A percentile compares a stretch with the other conserved stretches of the same genome.
Evolutionary conservation across 371 early-diverging fungal genomes (phyloP).

Genomic region (Mortierella sp.): DNA sequence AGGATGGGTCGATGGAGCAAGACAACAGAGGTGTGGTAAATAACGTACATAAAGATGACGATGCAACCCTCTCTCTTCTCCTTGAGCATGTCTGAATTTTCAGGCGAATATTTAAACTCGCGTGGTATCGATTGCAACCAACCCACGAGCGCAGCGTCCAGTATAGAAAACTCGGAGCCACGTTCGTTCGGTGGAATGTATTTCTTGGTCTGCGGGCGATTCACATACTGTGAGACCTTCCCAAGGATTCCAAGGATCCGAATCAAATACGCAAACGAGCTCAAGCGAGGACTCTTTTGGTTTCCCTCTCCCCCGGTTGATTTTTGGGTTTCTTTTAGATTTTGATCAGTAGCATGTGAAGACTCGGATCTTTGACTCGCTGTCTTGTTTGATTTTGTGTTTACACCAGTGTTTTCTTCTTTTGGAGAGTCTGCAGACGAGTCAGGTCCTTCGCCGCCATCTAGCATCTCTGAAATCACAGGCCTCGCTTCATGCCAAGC

Average conservation of each 20-base stretch:
- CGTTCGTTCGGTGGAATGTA: slow-evolving; percentile 57
- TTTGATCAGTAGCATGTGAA: background rate
- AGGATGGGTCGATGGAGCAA: slow-evolving; percentile 63
- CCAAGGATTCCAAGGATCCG: slow-evolving; percentile 59
- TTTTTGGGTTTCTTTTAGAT: background rate
- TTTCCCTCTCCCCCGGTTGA: background rate
- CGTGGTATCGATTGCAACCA: slow-evolving; percentile 62
- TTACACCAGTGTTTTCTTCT: background rate
- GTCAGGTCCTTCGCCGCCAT: slow-evolving; percentile 13
- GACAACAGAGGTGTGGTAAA: slow-evolving; percentile 64
- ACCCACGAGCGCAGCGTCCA: slow-evolving; percentile 60
- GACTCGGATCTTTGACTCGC: background rate
- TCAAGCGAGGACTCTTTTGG: slow-evolving; percentile 19
- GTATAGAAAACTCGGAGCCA: slow-evolving; percentile 60
- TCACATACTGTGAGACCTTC: slow-evolving; percentile 66
- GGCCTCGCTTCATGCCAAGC: slow-evolving; percentile 59
- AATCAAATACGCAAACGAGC: slow-evolving; percentile 56
- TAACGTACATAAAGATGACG: slow-evolving; percentile 57
- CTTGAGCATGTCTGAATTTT: slow-evolving; percentile 43
- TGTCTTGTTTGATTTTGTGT: slow-evolving; percentile 4
- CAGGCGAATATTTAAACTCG: slow-evolving; percentile 55
- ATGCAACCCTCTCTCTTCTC: slow-evolving; percentile 42
- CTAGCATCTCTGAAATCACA: slow-evolving; percentile 48
- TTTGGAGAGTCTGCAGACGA: background rate
- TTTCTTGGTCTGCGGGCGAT: slow-evolving; percentile 57